phyloP scores from a whole-genome alignment of 257 asterid species.

The Solanum piurae region DNA sequence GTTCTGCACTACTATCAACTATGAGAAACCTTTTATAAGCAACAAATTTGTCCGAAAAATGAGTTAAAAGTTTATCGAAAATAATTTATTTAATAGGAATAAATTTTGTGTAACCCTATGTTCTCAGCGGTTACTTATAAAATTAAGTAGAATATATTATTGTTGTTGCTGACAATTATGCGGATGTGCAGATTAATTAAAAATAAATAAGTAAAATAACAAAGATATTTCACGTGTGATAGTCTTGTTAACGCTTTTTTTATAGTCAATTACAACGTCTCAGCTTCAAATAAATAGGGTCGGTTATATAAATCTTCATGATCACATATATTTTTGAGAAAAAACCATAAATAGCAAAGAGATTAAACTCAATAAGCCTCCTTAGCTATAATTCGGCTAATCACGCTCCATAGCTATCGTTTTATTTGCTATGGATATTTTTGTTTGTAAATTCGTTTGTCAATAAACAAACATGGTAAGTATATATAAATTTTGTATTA shows the following conservation, averaged over 20 bases:
- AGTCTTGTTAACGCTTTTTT: neutral
- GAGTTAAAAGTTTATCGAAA: neutral
- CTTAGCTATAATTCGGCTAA: neutral
- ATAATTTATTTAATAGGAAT: neutral
- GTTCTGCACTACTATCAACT: neutral
- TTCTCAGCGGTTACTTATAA: neutral
- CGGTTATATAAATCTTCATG: neutral
- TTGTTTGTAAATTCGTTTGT: neutral
- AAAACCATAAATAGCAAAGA: neutral
- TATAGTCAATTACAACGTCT: neutral
- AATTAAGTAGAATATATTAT: neutral
- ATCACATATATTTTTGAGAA: neutral
- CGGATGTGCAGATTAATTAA: neutral
- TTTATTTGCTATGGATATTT: too few species aligned
- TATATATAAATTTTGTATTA: too few species aligned
- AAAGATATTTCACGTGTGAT: neutral
- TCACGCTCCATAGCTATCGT: too few species aligned
- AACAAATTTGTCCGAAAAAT: neutral
- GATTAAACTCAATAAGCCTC: too few species aligned
- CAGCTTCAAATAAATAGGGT: neutral
- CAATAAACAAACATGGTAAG: neutral
- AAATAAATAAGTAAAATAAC: neutral
- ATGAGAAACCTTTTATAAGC: neutral
- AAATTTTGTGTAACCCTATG: fast-evolving
- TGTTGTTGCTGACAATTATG: neutral